Percentiles rank a stretch among this genome's conserved stretches.
Evolutionary conservation across 208 protist genomes (phyloP).

Genomic region (Leishmania mexicana): DNA sequence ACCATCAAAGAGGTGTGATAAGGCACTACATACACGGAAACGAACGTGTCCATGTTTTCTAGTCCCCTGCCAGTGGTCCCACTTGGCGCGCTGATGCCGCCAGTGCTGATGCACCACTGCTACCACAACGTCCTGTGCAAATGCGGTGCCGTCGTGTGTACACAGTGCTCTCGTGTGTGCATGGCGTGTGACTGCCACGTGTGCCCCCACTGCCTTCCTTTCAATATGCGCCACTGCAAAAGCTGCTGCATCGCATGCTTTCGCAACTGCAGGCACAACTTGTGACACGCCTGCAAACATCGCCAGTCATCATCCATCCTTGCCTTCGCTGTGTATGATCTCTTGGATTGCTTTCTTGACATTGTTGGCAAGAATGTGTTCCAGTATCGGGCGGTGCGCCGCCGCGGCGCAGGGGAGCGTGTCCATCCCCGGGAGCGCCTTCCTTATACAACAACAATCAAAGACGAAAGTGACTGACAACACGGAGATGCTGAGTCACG

Average conservation of each 20-base stretch:
- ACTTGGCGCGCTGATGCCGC: background rate
- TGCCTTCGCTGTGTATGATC: background rate
- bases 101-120: slow-evolving; percentile 46
- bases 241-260: slow-evolving; percentile 76
- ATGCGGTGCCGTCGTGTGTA: slow-evolving; percentile 61
- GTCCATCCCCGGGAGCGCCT: background rate
- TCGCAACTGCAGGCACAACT: slow-evolving; percentile 40
- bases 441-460: background rate
- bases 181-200: slow-evolving; percentile 67
- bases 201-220: slow-evolving; percentile 56
- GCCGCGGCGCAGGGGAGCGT: background rate
- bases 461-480: background rate
- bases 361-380: too few species aligned
- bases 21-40: background rate
- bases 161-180: slow-evolving; percentile 64
- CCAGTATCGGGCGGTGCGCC: background rate
- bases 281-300: slow-evolving; percentile 35
- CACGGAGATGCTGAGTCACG: background rate
- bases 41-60: slow-evolving; percentile 11
- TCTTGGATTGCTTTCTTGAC: background rate
- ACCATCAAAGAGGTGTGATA: background rate
- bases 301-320: background rate
- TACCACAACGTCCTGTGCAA: slow-evolving; percentile 42
- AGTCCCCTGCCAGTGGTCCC: slow-evolving; percentile 6
- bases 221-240: slow-evolving; percentile 72